Base-by-base conservation (phyloP, 108 stramenopile genomes). In the Nitzschia sp. region DNA sequence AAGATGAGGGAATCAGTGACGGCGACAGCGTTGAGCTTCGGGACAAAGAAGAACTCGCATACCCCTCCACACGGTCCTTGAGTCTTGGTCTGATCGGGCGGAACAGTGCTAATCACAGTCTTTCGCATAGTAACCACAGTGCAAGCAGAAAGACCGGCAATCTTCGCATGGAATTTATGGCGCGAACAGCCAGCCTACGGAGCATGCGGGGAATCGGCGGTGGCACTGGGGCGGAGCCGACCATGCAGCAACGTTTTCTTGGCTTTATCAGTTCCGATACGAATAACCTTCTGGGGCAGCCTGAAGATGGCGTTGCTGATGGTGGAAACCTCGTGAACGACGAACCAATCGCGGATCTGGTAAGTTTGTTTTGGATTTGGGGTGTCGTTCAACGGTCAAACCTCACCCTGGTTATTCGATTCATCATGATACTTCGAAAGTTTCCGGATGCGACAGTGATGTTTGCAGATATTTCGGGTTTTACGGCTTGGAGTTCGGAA, bases 381-480 rank as follows among this genome's bases (percentile, higher is more conserved):
- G n/a, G n/a, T n/a, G n/a, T n/a, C n/a, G n/a, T n/a, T n/a, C n/a
- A n/a, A n/a, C n/a, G n/a, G n/a, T n/a, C n/a, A n/a, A n/a, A n/a
- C n/a, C n/a, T n/a, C n/a, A n/a, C n/a, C n/a, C n/a, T n/a, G n/a
- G n/a, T n/a, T n/a, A n/a, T n/a, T n/a, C n/a, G n/a, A n/a, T n/a
- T n/a, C n/a, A n/a, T n/a, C n/a, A n/a, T n/a, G n/a, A n/a, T n/a
- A n/a, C n/a, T n/a, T n/a, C n/a, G 6, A 13, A 6, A 41, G 31
- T 61, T 61, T 27, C 60, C 60, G 3, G 60, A 61, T 25, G 36
- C 60, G 9, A 61, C 60, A 15, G 38, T 61, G 9, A 44, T 61
- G 60, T 61, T 61, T 61, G 60, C 60, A 0, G 60, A 61, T 45
- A 61, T 61, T 61, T 31, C 41, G 0, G 60, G 60, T 22, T 61